phyloP scores from a whole-genome alignment of 192 early-diverging fungal genomes.

The Backusella liffmaniae region DNA sequence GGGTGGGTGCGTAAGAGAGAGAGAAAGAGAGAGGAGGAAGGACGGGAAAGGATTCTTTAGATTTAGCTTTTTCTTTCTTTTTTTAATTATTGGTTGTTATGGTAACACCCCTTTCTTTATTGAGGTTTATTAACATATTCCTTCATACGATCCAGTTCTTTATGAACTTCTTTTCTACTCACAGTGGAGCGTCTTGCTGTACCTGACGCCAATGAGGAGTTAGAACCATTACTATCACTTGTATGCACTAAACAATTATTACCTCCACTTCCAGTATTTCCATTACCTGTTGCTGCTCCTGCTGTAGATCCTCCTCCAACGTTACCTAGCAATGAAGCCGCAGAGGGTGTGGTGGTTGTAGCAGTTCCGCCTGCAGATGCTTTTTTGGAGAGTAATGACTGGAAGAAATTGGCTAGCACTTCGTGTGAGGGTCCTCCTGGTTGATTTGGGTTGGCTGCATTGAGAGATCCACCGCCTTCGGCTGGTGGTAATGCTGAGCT shows the following conservation, averaged over 20 bases:
- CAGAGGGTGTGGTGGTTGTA: background rate
- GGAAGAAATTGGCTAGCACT: slow-evolving; percentile 88
- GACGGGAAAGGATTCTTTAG: background rate
- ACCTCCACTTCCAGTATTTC: slow-evolving; percentile 3
- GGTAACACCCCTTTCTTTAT: background rate
- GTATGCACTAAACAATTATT: background rate
- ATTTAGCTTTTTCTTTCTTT: no score
- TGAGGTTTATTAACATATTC: slow-evolving; percentile 18
- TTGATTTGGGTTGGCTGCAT: background rate
- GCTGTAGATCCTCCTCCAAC: background rate
- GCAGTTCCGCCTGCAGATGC: slow-evolving; percentile 16
- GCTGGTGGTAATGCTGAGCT: slow-evolving; percentile 2
- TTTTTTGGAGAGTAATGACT: slow-evolving; percentile 73
- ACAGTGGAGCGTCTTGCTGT: slow-evolving; percentile 15
- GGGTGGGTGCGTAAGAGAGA: no score
- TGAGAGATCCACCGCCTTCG: background rate
- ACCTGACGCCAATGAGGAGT: background rate
- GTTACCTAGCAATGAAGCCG: background rate
- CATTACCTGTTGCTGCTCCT: background rate
- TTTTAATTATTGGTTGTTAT: background rate
- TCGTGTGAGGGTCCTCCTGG: slow-evolving; percentile 53
- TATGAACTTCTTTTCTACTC: slow-evolving; percentile 37
- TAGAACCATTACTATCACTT: background rate
- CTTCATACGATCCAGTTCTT: slow-evolving; percentile 36
- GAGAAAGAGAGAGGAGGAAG: background rate